Conservation (phyloP, 768 basidiomycete species). For the Amanita phalloides region DNA sequence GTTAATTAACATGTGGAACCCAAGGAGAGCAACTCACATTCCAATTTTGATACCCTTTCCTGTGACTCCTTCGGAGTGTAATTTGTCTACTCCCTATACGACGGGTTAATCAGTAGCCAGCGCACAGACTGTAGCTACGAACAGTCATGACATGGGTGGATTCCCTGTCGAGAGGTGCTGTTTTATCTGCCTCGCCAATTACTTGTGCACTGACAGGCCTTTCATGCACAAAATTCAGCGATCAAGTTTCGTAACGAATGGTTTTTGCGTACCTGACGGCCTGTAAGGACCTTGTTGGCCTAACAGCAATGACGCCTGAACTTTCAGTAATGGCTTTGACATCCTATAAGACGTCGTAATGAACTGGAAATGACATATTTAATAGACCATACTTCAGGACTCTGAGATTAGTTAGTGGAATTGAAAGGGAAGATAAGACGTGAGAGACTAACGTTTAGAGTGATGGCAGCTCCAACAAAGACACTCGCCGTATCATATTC, state of each 20-base stretch:
- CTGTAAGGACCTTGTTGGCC: slow-evolving; percentile 36
- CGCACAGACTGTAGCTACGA: slow-evolving; percentile 7
- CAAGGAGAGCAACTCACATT: slow-evolving; percentile 28
- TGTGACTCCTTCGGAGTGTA: slow-evolving; percentile 50
- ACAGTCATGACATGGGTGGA: slow-evolving; percentile 48
- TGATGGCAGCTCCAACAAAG: slow-evolving; percentile 50
- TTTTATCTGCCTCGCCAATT: slow-evolving; percentile 28
- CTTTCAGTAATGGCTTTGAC: slow-evolving; percentile 30
- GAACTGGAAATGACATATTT: not conserved
- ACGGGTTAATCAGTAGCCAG: not conserved
- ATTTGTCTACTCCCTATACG: slow-evolving; percentile 46
- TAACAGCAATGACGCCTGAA: slow-evolving; percentile 46
- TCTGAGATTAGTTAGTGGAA: slow-evolving; percentile 6
- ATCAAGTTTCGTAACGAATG: not conserved
- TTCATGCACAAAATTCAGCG: not conserved
- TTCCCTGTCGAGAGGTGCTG: slow-evolving; percentile 30
- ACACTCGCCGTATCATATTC: slow-evolving; percentile 42
- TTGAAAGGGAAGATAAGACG: not conserved
- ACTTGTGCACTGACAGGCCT: slow-evolving; percentile 36
- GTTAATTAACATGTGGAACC: not conserved
- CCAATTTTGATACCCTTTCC: slow-evolving; percentile 62
- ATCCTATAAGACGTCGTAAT: slow-evolving; percentile 24
- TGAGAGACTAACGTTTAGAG: slow-evolving; percentile 26
- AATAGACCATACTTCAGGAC: slow-evolving; percentile 16
- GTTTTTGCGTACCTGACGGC: slow-evolving; percentile 26